Percentiles rank a stretch among this genome's conserved stretches.
These are phyloP conservation scores for Penicillium sp. DNA, from an alignment of 2,329 filamentous ascomycete species.

Conservation along the genomic window DNA sequence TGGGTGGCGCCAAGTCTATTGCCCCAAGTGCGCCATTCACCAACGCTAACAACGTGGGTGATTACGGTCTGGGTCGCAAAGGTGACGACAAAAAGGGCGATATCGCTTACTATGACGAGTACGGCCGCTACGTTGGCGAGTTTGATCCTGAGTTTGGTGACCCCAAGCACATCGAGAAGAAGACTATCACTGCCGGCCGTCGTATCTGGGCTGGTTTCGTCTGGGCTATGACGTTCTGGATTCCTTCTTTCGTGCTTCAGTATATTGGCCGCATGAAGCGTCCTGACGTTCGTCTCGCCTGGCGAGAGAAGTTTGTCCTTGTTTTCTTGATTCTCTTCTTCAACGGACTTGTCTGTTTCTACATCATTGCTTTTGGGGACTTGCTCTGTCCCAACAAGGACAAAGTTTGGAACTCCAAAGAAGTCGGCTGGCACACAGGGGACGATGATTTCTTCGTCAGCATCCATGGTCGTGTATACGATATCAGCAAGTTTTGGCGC, in stretches of 20 bases:
- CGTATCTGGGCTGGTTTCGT: slow-evolving; percentile 79
- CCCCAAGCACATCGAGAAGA: slow-evolving; percentile 73
- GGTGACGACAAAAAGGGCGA: slow-evolving; percentile 76
- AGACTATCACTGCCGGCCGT: slow-evolving; percentile 63
- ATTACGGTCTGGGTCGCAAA: slow-evolving; percentile 86
- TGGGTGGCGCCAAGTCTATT: slow-evolving; percentile 56
- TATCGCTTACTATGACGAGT: slow-evolving; percentile 69
- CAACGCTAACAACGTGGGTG: slow-evolving; percentile 60
- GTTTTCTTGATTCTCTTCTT: slow-evolving; percentile 77
- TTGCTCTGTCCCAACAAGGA: slow-evolving; percentile 87
- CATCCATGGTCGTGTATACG: slow-evolving; percentile 85
- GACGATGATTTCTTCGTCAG: slow-evolving; percentile 81
- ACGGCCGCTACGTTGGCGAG: slow-evolving; percentile 65
- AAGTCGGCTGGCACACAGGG: slow-evolving; percentile 72
- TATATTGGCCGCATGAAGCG: slow-evolving; percentile 92
- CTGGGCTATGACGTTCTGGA: slow-evolving; percentile 90
- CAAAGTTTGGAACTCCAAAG: slow-evolving; percentile 76
- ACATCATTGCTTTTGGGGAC: slow-evolving; percentile 82
- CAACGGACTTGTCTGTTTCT: slow-evolving; percentile 84
- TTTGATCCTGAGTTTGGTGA: slow-evolving; percentile 78
- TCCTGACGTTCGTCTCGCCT: slow-evolving; percentile 93
- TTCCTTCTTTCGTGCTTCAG: slow-evolving; percentile 81
- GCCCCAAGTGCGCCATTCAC: slow-evolving; percentile 51
- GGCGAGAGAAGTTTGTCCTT: slow-evolving; percentile 91
- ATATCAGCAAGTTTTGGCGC: slow-evolving; percentile 86